phyloP scores from a whole-genome alignment of 257 asterid species.

The Verbena officinalis region DNA sequence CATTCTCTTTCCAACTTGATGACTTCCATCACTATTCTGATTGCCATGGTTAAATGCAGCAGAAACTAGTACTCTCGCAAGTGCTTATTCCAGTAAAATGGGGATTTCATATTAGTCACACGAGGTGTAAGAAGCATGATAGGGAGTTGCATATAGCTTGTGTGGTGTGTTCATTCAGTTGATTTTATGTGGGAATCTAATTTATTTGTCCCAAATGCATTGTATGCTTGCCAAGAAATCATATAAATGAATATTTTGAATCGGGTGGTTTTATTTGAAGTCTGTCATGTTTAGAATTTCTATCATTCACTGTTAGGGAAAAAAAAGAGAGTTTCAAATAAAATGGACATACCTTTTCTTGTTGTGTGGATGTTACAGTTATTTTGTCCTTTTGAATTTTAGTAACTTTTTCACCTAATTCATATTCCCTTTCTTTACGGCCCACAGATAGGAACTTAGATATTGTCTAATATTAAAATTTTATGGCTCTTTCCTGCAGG shows the following conservation, averaged over 20 bases:
- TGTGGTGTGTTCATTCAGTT: conserved; percentile 3
- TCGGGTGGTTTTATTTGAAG: conserved; percentile 14
- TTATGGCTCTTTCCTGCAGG: conserved; percentile 49
- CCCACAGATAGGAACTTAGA: conserved; percentile 13
- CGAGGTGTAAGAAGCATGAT: conserved; percentile 18
- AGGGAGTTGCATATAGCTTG: conserved; percentile 22
- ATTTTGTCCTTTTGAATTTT: not conserved
- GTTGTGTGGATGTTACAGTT: conserved; percentile 10
- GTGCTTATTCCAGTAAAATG: conserved; percentile 15
- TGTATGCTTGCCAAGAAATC: conserved; percentile 24
- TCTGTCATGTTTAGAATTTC: conserved; percentile 13
- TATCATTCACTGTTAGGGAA: not conserved
- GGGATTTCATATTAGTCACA: conserved; percentile 9
- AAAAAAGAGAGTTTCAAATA: conserved; percentile 2
- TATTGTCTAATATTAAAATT: conserved; percentile 19
- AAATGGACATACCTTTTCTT: not conserved
- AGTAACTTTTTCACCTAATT: not conserved
- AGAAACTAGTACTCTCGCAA: conserved; percentile 15
- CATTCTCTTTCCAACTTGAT: conserved; percentile 18
- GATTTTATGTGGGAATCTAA: conserved; percentile 18
- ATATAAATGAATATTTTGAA: not conserved
- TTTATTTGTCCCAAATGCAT: conserved; percentile 6
- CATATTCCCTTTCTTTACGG: conserved; percentile 20
- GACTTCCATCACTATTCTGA: conserved; percentile 4
- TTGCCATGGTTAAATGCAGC: conserved; percentile 22